Percentiles rank a stretch among this genome's conserved stretches.
phyloP scores from a whole-genome alignment of 768 basidiomycete genomes.

The Boletus rubescentipes region DNA sequence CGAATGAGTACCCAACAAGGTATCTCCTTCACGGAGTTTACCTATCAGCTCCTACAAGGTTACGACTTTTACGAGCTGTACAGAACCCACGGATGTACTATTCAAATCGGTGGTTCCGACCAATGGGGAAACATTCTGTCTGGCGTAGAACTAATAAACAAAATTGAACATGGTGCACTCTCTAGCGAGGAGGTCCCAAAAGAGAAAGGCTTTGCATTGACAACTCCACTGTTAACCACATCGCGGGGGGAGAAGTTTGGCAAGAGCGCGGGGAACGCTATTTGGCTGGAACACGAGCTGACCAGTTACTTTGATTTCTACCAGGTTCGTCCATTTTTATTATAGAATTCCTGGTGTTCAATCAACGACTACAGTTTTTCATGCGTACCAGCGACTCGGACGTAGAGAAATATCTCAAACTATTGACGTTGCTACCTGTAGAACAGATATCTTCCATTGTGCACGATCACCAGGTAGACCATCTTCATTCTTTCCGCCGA shows the following conservation, averaged over 20 bases:
- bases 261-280: constrained; percentile 93
- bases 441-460: constrained; percentile 57
- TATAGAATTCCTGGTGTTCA: neutral
- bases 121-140: constrained; percentile 99
- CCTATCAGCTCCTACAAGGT: constrained; percentile 95
- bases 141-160: constrained; percentile 87
- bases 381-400: constrained; percentile 77
- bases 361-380: constrained; percentile 68
- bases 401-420: constrained; percentile 72
- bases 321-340: constrained; percentile 54
- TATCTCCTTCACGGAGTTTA: constrained; percentile 98
- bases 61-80: constrained; percentile 88
- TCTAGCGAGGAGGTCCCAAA: constrained; percentile 11
- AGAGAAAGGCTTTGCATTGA: constrained; percentile 71
- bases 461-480: constrained; percentile 53
- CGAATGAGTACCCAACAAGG: constrained; percentile 79
- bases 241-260: constrained; percentile 93
- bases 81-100: constrained; percentile 61
- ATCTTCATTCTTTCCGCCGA: neutral
- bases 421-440: constrained; percentile 76
- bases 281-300: constrained; percentile 79
- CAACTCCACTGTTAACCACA: constrained; percentile 92
- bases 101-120: constrained; percentile 95
- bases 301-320: constrained; percentile 94
- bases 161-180: constrained; percentile 25